Evolutionary conservation across 768 basidiomycete genomes (phyloP).

Genomic region (Amylocystis lapponica): DNA sequence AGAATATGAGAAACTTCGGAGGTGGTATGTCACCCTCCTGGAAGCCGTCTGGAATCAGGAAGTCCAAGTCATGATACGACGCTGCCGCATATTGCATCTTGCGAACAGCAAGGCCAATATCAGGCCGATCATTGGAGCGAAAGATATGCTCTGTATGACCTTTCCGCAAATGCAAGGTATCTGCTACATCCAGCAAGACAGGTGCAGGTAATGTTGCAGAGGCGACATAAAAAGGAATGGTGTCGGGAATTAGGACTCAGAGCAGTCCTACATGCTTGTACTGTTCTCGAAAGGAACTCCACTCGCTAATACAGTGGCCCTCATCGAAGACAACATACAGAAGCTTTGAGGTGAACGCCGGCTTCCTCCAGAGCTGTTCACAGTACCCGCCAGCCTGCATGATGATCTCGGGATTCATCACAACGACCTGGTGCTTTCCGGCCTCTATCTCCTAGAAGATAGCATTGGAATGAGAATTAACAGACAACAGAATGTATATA

Average conservation of each 20-base stretch:
- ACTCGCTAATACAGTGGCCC: conserved; percentile 34
- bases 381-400: conserved; percentile 16
- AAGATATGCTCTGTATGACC: not conserved
- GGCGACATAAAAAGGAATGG: not conserved
- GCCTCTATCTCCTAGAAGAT: conserved; percentile 22
- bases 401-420: conserved; percentile 24
- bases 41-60: not conserved
- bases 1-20: conserved; percentile 19
- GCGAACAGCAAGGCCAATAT: not conserved
- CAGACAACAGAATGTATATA: conserved; percentile 1
- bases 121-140: not conserved
- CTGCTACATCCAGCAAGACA: not conserved
- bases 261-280: conserved; percentile 24
- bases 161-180: not conserved
- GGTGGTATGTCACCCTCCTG: conserved; percentile 5
- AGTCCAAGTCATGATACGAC: not conserved
- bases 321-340: conserved; percentile 32
- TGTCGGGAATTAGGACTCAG: conserved; percentile 22
- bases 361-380: conserved; percentile 17
- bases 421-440: conserved; percentile 19
- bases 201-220: not conserved
- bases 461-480: too few species aligned
- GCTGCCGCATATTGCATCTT: not conserved
- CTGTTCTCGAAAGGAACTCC: conserved; percentile 32
- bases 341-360: conserved; percentile 15